Evolutionary conservation across 148 eudicot species (phyloP), one percentile per base, ranked within the genome.

Genomic region (Camellia lanceoleosa): DNA sequence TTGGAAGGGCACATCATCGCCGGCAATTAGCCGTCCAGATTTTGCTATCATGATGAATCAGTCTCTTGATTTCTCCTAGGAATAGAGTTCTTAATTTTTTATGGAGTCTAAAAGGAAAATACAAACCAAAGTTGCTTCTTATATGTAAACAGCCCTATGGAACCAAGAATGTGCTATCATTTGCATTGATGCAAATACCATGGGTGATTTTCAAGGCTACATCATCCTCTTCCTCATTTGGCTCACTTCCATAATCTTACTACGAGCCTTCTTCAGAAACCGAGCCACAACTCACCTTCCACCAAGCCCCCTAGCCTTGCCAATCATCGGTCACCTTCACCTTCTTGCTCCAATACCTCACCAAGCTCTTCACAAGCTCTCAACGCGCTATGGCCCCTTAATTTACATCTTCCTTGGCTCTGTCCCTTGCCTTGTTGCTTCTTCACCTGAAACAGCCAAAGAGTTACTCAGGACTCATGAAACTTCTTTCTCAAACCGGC

Each of bases 251-350:
- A 51, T 76, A 59, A 59, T 80, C 30, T 74, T 82, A 20, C 43
- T 80, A 38, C 23, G 75, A 3, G 14, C 19, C 5, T 1, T 84
- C 3, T 41, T 76, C 68, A 79, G 52, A 73, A 67, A n/a, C 3
- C 71, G 68, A 8, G 11, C 42, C 18, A 41, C 14, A 0, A 5
- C 58, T 43, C 43, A 7, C 13, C 80, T 56, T 41, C 87, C 85
- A 47, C 88, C 90, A 1, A 72, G 90, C 82, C 90, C 90, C 11
- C 62, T 68, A 60, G 63, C 83, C 65, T 76, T 87, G 14, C 90
- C 90, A 8, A 49, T 87, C 61, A 83, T 87, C 73, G 88, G 90
- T 20, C 87, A 87, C 68, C 84, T 87, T 59, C 90, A 87, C 61
- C 90, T 87, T 60, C 83, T 87, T 63, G 86, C 81, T 66, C 90